Base-by-base conservation (phyloP, 2,329 filamentous ascomycete genomes). In the Drechslerella coelobrocha region DNA sequence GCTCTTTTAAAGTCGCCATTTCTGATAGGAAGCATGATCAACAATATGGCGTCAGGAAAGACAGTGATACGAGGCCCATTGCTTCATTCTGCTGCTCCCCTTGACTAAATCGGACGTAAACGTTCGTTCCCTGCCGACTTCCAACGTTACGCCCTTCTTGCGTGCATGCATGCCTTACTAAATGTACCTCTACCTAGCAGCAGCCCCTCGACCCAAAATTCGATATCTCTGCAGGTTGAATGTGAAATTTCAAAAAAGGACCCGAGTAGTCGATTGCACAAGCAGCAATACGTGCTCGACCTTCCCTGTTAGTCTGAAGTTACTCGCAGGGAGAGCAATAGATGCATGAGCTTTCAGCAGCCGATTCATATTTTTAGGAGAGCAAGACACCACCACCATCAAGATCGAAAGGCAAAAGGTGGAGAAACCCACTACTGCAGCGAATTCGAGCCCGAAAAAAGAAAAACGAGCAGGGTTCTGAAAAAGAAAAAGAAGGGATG, bases 201-300 rank as follows among this genome's bases (percentile, higher is more conserved):
- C 26, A 7, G 23, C 2, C 4, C n/a, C 12, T 56, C 23, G 14
- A 9, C n/a, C 14, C 14, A 24, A 4, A 23, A 14, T 2, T 27
- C 53, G n/a, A 19, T 9, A 29, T 31, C 27, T n/a, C 14, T 45
- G 6, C 45, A 50, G 52, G 23, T 29, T 47, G 21, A 51, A 52
- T n/a, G 8, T 14, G 10, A 60, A 31, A 26, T 52, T 21, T 21
- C 34, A 39, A 61, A 61, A 61, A 55, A 69, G 53, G 65, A 53
- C 62, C 57, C 57, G 57, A 69, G 31, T 29, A 63, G 59, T 63
- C 66, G 34, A 71, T 63, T 71, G 59, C 57, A 48, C 45, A 50
- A 59, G 17, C 54, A 37, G 21, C 10, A 59, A 57, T 37, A 17
- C 10, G 53, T 71, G 66, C 48, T 71, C 24, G 53, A 71, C 66